These are phyloP conservation scores for Fraxinus ornus DNA, from an alignment of 305 asterid genomes.

Conservation along the genomic window DNA sequence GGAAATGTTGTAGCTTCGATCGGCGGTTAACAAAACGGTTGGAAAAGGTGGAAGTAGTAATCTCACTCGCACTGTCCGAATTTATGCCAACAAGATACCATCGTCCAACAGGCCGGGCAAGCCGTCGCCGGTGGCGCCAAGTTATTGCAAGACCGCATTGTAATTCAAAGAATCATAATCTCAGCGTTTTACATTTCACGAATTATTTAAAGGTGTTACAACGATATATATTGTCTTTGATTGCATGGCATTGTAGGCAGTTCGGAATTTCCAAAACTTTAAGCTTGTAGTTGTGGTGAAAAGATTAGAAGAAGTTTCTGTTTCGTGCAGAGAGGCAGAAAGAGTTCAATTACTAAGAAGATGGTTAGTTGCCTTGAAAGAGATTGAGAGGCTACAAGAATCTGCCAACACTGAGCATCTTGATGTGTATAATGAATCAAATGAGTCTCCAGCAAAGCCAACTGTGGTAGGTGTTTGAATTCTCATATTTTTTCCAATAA, in stretches of 20 bases:
- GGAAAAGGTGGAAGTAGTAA: constrained; percentile 63
- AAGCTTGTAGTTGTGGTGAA: constrained; percentile 74
- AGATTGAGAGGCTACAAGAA: too few relatives aligned
- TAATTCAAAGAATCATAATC: neutral
- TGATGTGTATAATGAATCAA: too few relatives aligned
- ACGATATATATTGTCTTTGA: neutral
- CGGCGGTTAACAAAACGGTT: constrained; percentile 83
- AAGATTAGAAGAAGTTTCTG: constrained; percentile 86
- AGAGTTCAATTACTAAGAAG: constrained; percentile 91
- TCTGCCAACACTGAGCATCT: too few relatives aligned
- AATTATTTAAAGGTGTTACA: neutral
- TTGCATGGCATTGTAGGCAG: constrained; percentile 41
- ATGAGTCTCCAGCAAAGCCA: too few relatives aligned
- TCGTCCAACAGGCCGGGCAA: constrained; percentile 59
- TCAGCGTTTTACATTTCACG: neutral
- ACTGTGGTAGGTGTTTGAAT: too few relatives aligned
- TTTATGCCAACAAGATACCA: constrained; percentile 56
- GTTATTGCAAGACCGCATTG: constrained; percentile 61
- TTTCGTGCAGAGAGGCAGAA: constrained; percentile 77
- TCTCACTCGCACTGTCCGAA: constrained; percentile 63
- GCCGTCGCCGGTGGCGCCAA: constrained; percentile 71
- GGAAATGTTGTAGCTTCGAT: constrained; percentile 80
- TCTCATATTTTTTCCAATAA: too few relatives aligned
- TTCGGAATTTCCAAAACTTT: constrained; percentile 62
- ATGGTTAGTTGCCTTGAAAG: too few relatives aligned